Conservation (phyloP, 2,329 filamentous ascomycete species). For the Hortaea werneckii region DNA sequence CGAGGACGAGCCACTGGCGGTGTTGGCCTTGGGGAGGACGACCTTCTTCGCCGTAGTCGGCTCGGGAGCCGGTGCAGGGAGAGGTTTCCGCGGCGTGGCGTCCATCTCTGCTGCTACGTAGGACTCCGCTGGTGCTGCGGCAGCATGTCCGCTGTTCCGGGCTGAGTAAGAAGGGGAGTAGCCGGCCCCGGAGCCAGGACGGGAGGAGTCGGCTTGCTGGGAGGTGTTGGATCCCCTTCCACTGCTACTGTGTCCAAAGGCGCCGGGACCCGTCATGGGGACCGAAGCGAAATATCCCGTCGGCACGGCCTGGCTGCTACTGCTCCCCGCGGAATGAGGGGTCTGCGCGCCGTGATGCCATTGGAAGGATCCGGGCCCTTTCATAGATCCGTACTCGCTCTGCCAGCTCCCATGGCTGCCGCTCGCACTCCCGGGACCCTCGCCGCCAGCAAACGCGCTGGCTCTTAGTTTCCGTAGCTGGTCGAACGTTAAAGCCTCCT, state of each 20-base stretch:
- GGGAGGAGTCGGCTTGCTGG: neutral
- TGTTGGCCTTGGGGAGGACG: constrained; percentile 8
- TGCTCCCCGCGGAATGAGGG: neutral
- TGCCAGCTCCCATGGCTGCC: constrained; percentile 63
- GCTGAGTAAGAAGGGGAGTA: too few relatives aligned
- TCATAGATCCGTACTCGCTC: constrained; percentile 28
- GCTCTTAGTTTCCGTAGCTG: constrained; percentile 32
- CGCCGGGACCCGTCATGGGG: constrained; percentile 14
- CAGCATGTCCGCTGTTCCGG: neutral
- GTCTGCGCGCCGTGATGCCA: constrained; percentile 4
- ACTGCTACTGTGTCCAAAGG: constrained; percentile 14
- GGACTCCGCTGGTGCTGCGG: constrained; percentile 1
- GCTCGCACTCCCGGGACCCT: constrained; percentile 15
- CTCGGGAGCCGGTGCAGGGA: neutral
- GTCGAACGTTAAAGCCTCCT: constrained; percentile 17
- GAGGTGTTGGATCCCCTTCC: constrained; percentile 9
- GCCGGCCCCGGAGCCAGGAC: too few relatives aligned
- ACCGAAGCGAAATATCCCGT: constrained; percentile 10
- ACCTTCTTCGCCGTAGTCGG: neutral
- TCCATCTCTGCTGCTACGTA: constrained; percentile 5
- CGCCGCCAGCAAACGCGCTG: constrained; percentile 36
- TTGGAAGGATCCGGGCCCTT: neutral
- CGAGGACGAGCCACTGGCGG: constrained; percentile 7
- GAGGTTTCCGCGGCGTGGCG: constrained; percentile 10
- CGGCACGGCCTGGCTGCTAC: neutral